These are phyloP conservation scores for Aspergillus hancockii DNA, from an alignment of 495 filamentous ascomycete species.

Conservation along the genomic window DNA sequence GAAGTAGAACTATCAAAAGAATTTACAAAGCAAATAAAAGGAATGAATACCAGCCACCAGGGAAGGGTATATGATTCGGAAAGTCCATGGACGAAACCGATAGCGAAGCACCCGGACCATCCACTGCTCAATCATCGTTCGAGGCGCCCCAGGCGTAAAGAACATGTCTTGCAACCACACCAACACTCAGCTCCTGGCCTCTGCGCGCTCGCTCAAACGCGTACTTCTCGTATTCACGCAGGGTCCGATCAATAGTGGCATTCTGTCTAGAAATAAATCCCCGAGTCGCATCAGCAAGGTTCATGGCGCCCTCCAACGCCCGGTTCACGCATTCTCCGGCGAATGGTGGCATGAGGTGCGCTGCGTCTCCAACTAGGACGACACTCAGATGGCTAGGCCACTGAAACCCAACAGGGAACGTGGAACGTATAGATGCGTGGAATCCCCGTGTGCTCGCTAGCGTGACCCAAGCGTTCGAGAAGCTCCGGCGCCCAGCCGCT, in stretches of 20 bases:
- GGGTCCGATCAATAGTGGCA: background rate
- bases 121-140: background rate
- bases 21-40: background rate
- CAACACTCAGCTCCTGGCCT: background rate
- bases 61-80: background rate
- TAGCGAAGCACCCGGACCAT: background rate
- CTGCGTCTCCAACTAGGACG: slow-evolving; percentile 51
- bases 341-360: slow-evolving; percentile 59
- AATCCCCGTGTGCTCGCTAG: background rate
- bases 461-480: background rate
- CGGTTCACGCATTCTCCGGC: slow-evolving; percentile 55
- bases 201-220: background rate
- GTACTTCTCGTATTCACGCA: background rate
- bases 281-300: background rate
- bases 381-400: background rate
- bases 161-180: background rate
- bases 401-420: background rate
- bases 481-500: background rate
- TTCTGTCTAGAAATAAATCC: background rate
- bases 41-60: background rate
- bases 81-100: background rate
- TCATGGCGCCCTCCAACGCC: background rate
- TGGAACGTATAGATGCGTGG: background rate
- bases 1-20: background rate
- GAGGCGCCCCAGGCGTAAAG: background rate